Evolutionary conservation across 1,284 basidiomycete species (phyloP), one percentile per base, ranked within the genome.

Genomic region (Laetiporus sulphureus): DNA sequence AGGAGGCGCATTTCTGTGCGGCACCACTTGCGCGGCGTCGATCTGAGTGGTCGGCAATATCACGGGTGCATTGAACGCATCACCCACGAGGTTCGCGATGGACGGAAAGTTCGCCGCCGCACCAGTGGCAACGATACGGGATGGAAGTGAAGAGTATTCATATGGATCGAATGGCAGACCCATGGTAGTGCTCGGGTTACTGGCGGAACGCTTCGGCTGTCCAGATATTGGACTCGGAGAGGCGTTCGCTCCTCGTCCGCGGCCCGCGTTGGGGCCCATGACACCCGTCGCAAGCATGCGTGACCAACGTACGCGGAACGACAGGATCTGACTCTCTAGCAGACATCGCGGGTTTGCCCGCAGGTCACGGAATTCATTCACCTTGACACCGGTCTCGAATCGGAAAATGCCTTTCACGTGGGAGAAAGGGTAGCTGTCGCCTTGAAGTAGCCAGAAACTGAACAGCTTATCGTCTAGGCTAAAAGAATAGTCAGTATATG

Each of bases 401-500:
- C 88, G 78, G 60, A 78, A 86, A 52, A 90, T 86, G n/a, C 86
- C 87, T 56, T 89, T 88, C 47, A 87, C 81, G 48, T 81, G 81
- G 0, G 79, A 76, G 48, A 79, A 72, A 1, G 83, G 79, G 55
- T 74, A 79, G 40, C 72, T 72, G 52, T 91, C 87, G 16, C 77
- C 77, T 59, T 90, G 87, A 5, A 90, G 70, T 46, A 87, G 72
- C 83, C 86, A 91, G 69, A 88, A 89, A 45, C 81, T 83, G 62
- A 89, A 91, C 2, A 89, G 72, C 58, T 91, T 91, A 64, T 91
- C 85, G 54, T 91, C 88, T 38, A 91, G 76, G 6, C 87, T 89
- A 51, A 11, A 13, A 15, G 47, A 22, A 54, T 47, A 35, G 32
- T 19, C 20, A 18, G 32, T 12, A 30, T 34, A 20, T 7, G 39